These are phyloP conservation scores for Allomyces javanicus DNA, from an alignment of 192 early-diverging fungal species.

Conservation along the genomic window DNA sequence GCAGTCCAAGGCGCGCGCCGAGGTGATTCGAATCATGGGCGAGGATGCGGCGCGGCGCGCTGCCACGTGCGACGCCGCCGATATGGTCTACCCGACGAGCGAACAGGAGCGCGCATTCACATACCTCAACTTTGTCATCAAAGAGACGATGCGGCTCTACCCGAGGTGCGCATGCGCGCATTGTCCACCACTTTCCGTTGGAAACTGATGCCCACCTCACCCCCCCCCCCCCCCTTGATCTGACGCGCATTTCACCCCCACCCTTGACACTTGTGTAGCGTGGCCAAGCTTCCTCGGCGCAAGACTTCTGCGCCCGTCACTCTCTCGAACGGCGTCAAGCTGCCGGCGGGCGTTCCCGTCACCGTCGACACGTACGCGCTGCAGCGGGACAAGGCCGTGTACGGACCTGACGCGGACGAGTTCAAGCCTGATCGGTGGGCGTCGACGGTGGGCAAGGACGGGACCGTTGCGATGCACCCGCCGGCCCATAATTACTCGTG, in stretches of 20 bases:
- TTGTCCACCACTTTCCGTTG: too few species aligned
- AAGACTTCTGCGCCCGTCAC: too few species aligned
- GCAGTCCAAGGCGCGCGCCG: not conserved
- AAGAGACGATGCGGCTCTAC: not conserved
- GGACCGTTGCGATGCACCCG: conserved; percentile 17
- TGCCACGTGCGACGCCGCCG: not conserved
- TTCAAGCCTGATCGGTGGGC: conserved; percentile 1
- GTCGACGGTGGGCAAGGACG: conserved; percentile 19
- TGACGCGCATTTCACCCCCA: not conserved
- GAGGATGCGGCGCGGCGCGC: not conserved
- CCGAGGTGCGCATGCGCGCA: not conserved
- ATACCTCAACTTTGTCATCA: not conserved
- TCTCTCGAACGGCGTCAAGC: too few species aligned
- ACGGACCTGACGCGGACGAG: too few species aligned
- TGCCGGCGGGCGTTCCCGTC: too few species aligned
- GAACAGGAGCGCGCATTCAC: not conserved
- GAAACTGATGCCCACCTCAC: too few species aligned
- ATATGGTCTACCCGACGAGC: not conserved
- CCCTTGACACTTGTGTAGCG: not conserved
- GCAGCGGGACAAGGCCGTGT: too few species aligned
- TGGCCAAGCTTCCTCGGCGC: too few species aligned
- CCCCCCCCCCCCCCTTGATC: too few species aligned
- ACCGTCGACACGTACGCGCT: too few species aligned
- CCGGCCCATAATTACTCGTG: conserved; percentile 19
- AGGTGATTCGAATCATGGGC: not conserved